Percentiles rank a stretch among this genome's conserved stretches.
These are phyloP conservation scores for Aspergillus ibericus DNA, from an alignment of 2,329 filamentous ascomycete genomes.

Conservation along the genomic window DNA sequence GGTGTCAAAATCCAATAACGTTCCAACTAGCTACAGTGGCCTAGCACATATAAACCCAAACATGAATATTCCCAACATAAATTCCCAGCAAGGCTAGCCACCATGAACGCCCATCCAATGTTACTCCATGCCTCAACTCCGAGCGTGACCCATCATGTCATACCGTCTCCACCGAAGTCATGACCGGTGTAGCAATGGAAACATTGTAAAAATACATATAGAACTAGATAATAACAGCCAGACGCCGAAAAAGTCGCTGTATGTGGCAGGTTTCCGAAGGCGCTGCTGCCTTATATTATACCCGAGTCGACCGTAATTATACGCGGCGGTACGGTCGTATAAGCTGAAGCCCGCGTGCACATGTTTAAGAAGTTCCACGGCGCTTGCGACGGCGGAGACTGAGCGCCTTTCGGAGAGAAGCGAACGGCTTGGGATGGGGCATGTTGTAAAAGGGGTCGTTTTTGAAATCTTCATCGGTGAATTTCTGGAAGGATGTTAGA, in stretches of 20 bases:
- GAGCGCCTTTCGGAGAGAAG: conserved; percentile 28
- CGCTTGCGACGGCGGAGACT: conserved; percentile 27
- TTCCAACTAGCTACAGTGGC: neutral
- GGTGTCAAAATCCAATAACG: neutral
- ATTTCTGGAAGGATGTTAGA: conserved; percentile 34
- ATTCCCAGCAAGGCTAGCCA: neutral
- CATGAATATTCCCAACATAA: neutral
- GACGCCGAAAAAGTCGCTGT: neutral
- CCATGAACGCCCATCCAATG: neutral
- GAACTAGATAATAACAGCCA: neutral
- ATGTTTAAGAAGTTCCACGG: conserved; percentile 13
- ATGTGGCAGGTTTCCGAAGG: neutral
- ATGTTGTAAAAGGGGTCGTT: conserved; percentile 41
- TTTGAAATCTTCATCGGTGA: conserved; percentile 42
- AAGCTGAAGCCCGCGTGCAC: neutral
- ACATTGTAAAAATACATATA: neutral
- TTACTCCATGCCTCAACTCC: neutral
- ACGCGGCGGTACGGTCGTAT: neutral
- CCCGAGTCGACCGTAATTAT: neutral
- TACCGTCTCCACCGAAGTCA: neutral
- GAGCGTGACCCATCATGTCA: neutral
- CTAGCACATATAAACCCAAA: neutral
- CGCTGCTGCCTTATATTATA: neutral
- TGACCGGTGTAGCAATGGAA: neutral
- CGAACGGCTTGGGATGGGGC: conserved; percentile 31